Conservation (phyloP, 257 asterid genomes). For the Henckelia pumila region DNA sequence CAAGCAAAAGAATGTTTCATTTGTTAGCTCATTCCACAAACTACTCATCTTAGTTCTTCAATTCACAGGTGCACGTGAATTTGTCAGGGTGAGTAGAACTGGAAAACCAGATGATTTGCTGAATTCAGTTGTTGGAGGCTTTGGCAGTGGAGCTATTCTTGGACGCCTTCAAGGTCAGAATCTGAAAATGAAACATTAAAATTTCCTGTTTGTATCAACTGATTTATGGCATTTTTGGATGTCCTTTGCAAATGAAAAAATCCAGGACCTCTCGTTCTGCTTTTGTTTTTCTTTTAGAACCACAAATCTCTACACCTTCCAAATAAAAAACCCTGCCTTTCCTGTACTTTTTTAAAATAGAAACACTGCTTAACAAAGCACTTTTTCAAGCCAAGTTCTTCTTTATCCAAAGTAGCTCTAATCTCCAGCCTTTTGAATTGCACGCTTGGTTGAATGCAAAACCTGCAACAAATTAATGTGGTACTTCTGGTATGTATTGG, state of each 20-base stretch:
- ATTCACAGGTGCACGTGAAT: conserved; percentile 87
- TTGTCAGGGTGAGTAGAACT: conserved; percentile 67
- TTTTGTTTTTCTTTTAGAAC: neutral
- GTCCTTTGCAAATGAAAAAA: neutral
- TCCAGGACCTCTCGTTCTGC: neutral
- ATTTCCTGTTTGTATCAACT: neutral
- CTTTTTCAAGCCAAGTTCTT: neutral
- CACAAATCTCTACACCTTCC: too few relatives aligned
- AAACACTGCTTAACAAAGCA: neutral
- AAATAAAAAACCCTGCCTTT: too few relatives aligned
- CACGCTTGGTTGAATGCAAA: neutral
- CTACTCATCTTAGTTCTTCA: conserved; percentile 19
- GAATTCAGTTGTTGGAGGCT: conserved; percentile 84
- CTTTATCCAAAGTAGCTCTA: neutral
- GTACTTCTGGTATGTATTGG: neutral
- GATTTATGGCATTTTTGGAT: neutral
- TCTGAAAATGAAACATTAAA: neutral
- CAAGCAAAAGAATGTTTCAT: neutral
- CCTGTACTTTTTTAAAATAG: too few relatives aligned
- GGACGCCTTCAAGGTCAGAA: conserved; percentile 91
- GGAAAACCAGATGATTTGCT: conserved; percentile 83
- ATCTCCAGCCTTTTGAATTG: neutral
- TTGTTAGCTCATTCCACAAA: neutral
- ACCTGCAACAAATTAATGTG: neutral
- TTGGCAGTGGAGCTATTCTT: conserved; percentile 82